Base-by-base conservation (phyloP, 2,329 filamentous ascomycete species). In the Aspergillus clavatus region DNA sequence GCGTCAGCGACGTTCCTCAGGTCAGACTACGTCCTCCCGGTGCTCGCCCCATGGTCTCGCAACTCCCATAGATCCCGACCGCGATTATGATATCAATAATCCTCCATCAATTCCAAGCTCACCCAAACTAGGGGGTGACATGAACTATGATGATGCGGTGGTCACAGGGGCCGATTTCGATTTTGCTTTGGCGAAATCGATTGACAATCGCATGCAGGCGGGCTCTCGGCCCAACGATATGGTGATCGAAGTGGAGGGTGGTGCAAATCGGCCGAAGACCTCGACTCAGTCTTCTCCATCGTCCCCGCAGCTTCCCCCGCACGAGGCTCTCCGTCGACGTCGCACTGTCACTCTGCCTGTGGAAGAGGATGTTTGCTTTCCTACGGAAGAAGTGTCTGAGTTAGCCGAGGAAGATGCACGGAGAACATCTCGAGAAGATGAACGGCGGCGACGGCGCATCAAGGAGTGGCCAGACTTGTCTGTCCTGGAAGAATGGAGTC, bases 291-390 rank as follows among this genome's bases (percentile, higher is more conserved):
- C 67, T 14, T 65, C 70, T 3, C 69, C 72, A 3, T 55, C 60
- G 43, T 74, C 66, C 23, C 67, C 65, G 10, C 56, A 62, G 11
- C 57, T 65, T 29, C 64, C 66, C 16, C 58, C 71, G 47, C 56
- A 57, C 57, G 65, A 59, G 50, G 62, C 48, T 56, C 64, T 62
- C 50, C 70, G 56, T 51, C 73, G 66, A 61, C 76, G 84, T 28
- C 76, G 78, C 45, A 83, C 79, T 4, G 76, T 82, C 53, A 75
- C 77, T 10, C 66, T 84, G 10, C 76, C 83, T 8, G 87, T 83
- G 0, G 82, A 93, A 58, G 87, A 87, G 53, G 93, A 97, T 68
- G 90, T 97, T 0, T 96, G 93, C 71, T 96, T 95, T 59, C 91
- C 90, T 0, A 82, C 83, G 5, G 84, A 86, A 43, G 82, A 76